Evolutionary conservation across 177 flowering plant genomes (phyloP).

Genomic region (Vitis hybrid): DNA sequence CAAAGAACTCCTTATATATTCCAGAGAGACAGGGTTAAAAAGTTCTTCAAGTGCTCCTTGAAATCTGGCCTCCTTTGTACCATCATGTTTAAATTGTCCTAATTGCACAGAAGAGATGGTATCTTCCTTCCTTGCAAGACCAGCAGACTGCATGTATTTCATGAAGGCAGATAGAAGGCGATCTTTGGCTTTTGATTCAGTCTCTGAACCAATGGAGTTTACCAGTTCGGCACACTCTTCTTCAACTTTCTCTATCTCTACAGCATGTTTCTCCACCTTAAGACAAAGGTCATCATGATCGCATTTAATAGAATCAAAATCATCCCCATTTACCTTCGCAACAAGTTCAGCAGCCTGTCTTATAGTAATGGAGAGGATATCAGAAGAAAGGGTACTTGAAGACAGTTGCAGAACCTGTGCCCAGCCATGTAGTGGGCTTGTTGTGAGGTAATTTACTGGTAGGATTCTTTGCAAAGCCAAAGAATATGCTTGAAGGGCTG

Average conservation of each 20-base stretch:
- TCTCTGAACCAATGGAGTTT: slow-evolving; percentile 69
- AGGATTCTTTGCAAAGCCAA: slow-evolving; percentile 77
- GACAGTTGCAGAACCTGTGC: slow-evolving; percentile 78
- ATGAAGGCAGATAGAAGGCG: slow-evolving; percentile 63
- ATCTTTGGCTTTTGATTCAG: slow-evolving; percentile 75
- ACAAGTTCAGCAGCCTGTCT: slow-evolving; percentile 82
- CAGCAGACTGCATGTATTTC: slow-evolving; percentile 65
- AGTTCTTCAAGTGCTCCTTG: slow-evolving; percentile 41
- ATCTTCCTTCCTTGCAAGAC: slow-evolving; percentile 53
- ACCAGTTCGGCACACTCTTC: slow-evolving; percentile 67
- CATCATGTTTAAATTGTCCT: slow-evolving; percentile 33
- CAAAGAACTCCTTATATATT: too few species aligned
- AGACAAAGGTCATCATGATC: slow-evolving; percentile 58
- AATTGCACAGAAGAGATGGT: slow-evolving; percentile 22
- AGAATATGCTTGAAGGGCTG: slow-evolving; percentile 67
- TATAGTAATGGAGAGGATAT: slow-evolving; percentile 57
- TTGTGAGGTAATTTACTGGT: slow-evolving; percentile 77
- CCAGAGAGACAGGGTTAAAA: too few species aligned
- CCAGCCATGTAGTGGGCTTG: slow-evolving; percentile 87
- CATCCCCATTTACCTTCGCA: slow-evolving; percentile 43
- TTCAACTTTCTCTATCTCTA: slow-evolving; percentile 70
- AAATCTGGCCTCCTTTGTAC: slow-evolving; percentile 27
- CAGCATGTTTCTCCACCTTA: slow-evolving; percentile 56
- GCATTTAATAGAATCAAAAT: slow-evolving; percentile 42
- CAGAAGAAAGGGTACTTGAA: slow-evolving; percentile 63